Conservation (phyloP, 2,329 filamentous ascomycete species). For the Neofusicoccum kwambonambiense region DNA sequence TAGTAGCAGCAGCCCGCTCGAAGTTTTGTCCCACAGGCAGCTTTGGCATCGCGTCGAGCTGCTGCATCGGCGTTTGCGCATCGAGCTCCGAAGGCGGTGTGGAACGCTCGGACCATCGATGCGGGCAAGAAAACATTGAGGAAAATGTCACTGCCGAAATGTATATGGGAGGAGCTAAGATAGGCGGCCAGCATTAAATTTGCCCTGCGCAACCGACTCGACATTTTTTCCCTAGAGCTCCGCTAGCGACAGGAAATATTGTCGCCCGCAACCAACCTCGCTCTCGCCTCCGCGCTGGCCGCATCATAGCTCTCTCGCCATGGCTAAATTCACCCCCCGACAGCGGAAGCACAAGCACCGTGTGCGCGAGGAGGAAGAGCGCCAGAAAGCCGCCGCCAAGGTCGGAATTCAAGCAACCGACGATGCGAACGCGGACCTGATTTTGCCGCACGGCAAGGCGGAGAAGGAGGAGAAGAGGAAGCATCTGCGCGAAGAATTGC, state of each 20-base stretch:
- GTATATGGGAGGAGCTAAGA: fast-evolving
- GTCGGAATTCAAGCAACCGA: conserved; percentile 37
- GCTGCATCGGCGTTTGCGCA: not conserved
- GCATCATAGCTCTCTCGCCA: conserved; percentile 19
- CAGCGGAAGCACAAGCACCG: conserved; percentile 63
- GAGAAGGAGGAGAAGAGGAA: conserved; percentile 55
- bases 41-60: not conserved
- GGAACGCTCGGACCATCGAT: not conserved
- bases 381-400: conserved; percentile 21
- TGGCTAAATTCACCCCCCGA: conserved; percentile 49
- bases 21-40: not conserved
- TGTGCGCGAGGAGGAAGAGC: conserved; percentile 58
- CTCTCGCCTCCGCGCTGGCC: not conserved
- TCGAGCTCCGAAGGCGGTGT: conserved; percentile 6
- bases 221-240: conserved; percentile 14
- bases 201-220: not conserved
- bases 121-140: not conserved
- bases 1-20: not conserved
- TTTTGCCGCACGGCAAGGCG: conserved; percentile 49
- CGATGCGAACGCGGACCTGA: conserved; percentile 55
- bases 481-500: conserved; percentile 54
- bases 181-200: not conserved
- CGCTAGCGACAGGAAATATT: not conserved
- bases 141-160: not conserved
- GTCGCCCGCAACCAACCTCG: not conserved